Conservation (phyloP, 2,329 filamentous ascomycete species). For the Cephalotrichum gorgonifer region DNA sequence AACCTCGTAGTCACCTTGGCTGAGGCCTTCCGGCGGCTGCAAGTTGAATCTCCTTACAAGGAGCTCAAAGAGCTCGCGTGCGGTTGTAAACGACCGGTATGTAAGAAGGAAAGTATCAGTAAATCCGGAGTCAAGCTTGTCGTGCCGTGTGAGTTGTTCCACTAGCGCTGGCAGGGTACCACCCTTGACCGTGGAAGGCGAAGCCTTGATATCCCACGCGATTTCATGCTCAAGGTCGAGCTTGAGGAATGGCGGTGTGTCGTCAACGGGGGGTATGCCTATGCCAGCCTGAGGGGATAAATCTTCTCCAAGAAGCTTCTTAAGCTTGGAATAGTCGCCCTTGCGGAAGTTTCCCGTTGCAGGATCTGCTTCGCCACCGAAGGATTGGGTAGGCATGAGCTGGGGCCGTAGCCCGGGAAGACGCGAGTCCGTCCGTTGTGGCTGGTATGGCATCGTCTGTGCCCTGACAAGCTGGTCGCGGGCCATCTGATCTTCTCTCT, state of each 20-base stretch:
- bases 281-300: conserved; percentile 37
- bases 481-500: conserved; percentile 34
- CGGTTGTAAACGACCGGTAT: conserved; percentile 88
- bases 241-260: conserved; percentile 72
- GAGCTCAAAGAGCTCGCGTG: conserved; percentile 83
- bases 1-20: conserved; percentile 63
- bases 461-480: conserved; percentile 45
- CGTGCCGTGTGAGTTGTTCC: conserved; percentile 90
- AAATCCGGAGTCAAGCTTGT: conserved; percentile 89
- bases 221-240: conserved; percentile 85
- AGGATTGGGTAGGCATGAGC: conserved; percentile 49
- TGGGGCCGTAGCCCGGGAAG: conserved; percentile 30
- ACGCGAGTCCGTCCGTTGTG: conserved; percentile 48
- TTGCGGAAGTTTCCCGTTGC: conserved; percentile 42
- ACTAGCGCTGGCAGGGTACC: conserved; percentile 83
- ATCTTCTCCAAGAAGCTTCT: conserved; percentile 57
- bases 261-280: conserved; percentile 46
- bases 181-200: conserved; percentile 69
- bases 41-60: conserved; percentile 86
- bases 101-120: conserved; percentile 97
- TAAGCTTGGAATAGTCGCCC: conserved; percentile 53
- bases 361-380: conserved; percentile 41
- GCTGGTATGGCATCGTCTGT: conserved; percentile 46
- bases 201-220: conserved; percentile 76
- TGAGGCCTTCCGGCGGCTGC: conserved; percentile 78